Conservation (phyloP, 352 stramenopile genomes). For the Globisporangium orthogonon region DNA sequence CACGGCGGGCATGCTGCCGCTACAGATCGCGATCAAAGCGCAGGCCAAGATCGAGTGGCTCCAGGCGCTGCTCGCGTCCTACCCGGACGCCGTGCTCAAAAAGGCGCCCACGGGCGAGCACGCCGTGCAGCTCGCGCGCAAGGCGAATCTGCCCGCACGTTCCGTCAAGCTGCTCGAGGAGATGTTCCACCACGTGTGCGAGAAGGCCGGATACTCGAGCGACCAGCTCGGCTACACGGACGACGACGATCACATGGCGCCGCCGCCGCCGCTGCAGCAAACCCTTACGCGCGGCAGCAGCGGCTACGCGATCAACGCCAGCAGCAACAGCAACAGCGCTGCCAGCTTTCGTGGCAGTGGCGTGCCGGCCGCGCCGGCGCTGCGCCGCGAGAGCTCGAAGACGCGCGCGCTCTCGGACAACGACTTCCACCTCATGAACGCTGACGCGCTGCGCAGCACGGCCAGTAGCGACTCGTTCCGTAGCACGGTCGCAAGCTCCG, state of each 20-base stretch:
- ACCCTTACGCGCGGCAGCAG: slow-evolving; percentile 6
- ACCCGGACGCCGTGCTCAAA: slow-evolving; percentile 75
- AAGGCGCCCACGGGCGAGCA: slow-evolving; percentile 70
- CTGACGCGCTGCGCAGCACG: slow-evolving; percentile 3
- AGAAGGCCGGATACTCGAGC: slow-evolving; percentile 45
- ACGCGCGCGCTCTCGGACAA: slow-evolving; percentile 61
- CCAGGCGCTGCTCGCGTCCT: slow-evolving; percentile 75
- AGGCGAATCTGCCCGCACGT: slow-evolving; percentile 41
- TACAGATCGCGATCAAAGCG: slow-evolving; percentile 86
- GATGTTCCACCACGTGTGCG: slow-evolving; percentile 84
- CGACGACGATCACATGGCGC: not conserved
- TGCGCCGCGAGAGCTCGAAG: slow-evolving; percentile 28
- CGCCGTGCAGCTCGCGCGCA: slow-evolving; percentile 64
- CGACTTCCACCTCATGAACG: slow-evolving; percentile 30
- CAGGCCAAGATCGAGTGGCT: slow-evolving; percentile 85
- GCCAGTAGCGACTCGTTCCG: slow-evolving; percentile 10
- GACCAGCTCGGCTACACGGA: slow-evolving; percentile 55
- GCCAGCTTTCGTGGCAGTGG: not conserved
- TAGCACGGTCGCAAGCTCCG: slow-evolving; percentile 20
- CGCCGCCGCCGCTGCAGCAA: not conserved
- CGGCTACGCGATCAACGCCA: slow-evolving; percentile 2
- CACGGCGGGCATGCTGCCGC: slow-evolving; percentile 77
- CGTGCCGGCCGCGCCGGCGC: not conserved
- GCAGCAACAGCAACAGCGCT: too few relatives aligned
- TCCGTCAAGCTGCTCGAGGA: slow-evolving; percentile 79